phyloP scores from a whole-genome alignment of 345 rosid species.

The Noccaea caerulescens region DNA sequence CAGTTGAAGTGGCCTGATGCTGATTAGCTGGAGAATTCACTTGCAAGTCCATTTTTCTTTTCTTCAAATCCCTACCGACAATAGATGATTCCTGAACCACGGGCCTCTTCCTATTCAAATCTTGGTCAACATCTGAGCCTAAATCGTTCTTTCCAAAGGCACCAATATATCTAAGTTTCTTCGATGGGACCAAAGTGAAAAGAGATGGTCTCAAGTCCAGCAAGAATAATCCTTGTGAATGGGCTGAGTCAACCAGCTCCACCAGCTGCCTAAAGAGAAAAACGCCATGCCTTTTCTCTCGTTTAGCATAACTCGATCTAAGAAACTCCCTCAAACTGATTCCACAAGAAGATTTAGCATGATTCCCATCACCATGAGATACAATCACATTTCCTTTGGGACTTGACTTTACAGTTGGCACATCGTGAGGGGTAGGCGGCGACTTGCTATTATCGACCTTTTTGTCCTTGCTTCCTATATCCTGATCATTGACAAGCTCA shows the following conservation, averaged over 20 bases:
- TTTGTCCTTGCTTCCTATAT: conserved; percentile 38
- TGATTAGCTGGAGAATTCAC: conserved; percentile 34
- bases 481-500: conserved; percentile 36
- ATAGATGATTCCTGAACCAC: conserved; percentile 42
- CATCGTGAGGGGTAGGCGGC: conserved; percentile 33
- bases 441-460: conserved; percentile 35
- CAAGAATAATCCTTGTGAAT: conserved; percentile 63
- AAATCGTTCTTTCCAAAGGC: conserved; percentile 46
- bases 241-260: conserved; percentile 69
- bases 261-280: conserved; percentile 65
- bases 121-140: conserved; percentile 40
- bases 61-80: conserved; percentile 45
- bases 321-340: conserved; percentile 68
- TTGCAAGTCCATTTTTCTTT: conserved; percentile 46
- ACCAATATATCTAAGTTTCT: conserved; percentile 59
- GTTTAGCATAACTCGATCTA: conserved; percentile 46
- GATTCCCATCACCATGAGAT: conserved; percentile 39
- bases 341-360: conserved; percentile 44
- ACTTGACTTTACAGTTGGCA: conserved; percentile 39
- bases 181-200: conserved; percentile 52
- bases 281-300: conserved; percentile 53
- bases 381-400: conserved; percentile 36
- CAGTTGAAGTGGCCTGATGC: conserved; percentile 41
- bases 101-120: conserved; percentile 51
- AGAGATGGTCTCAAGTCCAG: conserved; percentile 60